Evolutionary conservation across 352 stramenopile genomes (phyloP).

Genomic region (Bremia lactucae): DNA sequence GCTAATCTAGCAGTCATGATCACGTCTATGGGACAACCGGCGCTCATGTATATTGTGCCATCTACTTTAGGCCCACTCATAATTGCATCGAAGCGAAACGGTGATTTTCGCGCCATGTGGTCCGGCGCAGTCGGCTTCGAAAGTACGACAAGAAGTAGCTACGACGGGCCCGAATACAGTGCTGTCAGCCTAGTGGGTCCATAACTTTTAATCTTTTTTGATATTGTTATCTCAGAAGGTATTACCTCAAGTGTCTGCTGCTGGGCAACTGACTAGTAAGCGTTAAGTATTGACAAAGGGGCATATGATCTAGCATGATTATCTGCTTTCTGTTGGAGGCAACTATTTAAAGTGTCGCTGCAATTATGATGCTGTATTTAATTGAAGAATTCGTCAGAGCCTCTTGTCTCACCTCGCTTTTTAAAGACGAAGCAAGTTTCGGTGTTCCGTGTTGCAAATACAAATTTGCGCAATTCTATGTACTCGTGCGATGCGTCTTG

Average conservation of each 20-base stretch:
- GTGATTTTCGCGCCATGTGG: slow-evolving; percentile 66
- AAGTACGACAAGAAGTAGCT: slow-evolving; percentile 14
- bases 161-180: slow-evolving; percentile 13
- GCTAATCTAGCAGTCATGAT: slow-evolving; percentile 90
- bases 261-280: too few species aligned
- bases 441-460: slow-evolving; percentile 23
- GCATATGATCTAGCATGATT: too few species aligned
- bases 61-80: slow-evolving; percentile 82
- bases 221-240: too few species aligned
- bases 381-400: slow-evolving; percentile 42
- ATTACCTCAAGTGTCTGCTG: too few species aligned
- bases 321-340: too few species aligned
- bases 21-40: slow-evolving; percentile 90
- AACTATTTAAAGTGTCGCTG: slow-evolving; percentile 15
- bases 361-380: slow-evolving; percentile 34
- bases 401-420: slow-evolving; percentile 14
- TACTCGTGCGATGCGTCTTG: too few species aligned
- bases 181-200: slow-evolving; percentile 9
- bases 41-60: slow-evolving; percentile 93
- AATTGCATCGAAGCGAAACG: slow-evolving; percentile 48
- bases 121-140: slow-evolving; percentile 18
- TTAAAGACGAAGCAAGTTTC: slow-evolving; percentile 12
- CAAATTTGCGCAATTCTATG: too few species aligned
- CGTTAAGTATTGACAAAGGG: too few species aligned
- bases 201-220: too few species aligned